These are phyloP conservation scores for Austroboletus novae-zelandiae DNA, from an alignment of 1,284 basidiomycete species.

Conservation along the genomic window DNA sequence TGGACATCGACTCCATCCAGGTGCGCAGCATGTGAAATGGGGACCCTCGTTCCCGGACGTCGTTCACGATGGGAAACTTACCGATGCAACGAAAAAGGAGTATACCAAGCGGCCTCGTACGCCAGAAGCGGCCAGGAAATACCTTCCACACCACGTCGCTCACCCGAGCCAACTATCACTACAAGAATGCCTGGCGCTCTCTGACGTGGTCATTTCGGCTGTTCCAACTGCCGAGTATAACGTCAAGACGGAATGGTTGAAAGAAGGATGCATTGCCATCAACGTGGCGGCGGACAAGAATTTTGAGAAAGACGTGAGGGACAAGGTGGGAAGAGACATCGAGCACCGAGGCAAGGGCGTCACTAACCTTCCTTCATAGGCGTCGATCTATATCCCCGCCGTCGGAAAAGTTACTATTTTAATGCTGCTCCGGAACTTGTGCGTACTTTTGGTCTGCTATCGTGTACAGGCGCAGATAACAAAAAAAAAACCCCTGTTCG, in stretches of 20 bases:
- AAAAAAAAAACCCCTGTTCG: conserved; percentile 1
- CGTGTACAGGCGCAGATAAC: conserved; percentile 3
- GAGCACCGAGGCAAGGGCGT: neutral
- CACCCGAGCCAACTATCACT: conserved; percentile 65
- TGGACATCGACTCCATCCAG: conserved; percentile 92
- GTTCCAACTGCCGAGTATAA: conserved; percentile 90
- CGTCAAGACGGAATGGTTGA: conserved; percentile 84
- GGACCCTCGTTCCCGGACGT: neutral
- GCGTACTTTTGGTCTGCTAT: conserved; percentile 29
- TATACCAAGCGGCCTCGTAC: conserved; percentile 84
- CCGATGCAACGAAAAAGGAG: conserved; percentile 45
- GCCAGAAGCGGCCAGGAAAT: conserved; percentile 45
- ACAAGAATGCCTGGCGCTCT: conserved; percentile 75
- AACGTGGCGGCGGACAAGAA: conserved; percentile 97
- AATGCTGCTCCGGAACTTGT: conserved; percentile 95
- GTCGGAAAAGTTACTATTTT: conserved; percentile 97
- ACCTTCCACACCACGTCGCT: conserved; percentile 83
- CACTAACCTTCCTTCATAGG: conserved; percentile 44
- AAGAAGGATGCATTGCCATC: conserved; percentile 90
- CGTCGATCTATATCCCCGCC: conserved; percentile 88
- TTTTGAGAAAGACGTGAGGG: conserved; percentile 90
- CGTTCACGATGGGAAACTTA: neutral
- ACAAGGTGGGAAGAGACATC: conserved; percentile 60
- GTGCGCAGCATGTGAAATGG: conserved; percentile 35
- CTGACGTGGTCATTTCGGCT: conserved; percentile 90